Conservation (phyloP, 495 filamentous ascomycete species). For the Aspergillus olivimuriae region DNA sequence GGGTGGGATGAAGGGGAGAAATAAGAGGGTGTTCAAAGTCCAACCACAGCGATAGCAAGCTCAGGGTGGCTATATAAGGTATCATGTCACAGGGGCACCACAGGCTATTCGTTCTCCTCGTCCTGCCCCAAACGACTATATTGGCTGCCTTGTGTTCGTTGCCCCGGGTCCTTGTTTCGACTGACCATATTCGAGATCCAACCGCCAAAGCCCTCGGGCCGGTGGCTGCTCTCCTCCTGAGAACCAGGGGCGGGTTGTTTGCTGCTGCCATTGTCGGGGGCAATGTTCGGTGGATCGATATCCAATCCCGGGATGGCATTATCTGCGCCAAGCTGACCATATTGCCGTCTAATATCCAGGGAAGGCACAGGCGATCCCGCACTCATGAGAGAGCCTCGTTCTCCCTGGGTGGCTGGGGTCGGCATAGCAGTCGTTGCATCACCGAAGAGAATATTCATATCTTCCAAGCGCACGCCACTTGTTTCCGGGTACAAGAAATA, state of each 20-base stretch:
- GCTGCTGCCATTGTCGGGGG: constrained; percentile 35
- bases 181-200: constrained; percentile 63
- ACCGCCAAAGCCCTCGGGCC: constrained; percentile 55
- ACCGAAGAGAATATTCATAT: constrained; percentile 89
- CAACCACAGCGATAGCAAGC: background rate
- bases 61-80: too few relatives aligned
- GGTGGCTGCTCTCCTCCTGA: constrained; percentile 23
- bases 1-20: background rate
- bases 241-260: constrained; percentile 34
- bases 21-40: background rate
- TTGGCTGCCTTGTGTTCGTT: constrained; percentile 39
- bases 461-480: constrained; percentile 87
- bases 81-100: too few relatives aligned
- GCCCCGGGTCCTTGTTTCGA: constrained; percentile 43
- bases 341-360: constrained; percentile 60
- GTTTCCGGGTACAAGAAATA: constrained; percentile 98
- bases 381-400: constrained; percentile 69
- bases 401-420: constrained; percentile 61
- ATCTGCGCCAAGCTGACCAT: constrained; percentile 45
- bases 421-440: constrained; percentile 78
- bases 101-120: constrained; percentile 33
- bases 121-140: constrained; percentile 64
- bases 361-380: constrained; percentile 69
- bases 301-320: constrained; percentile 66
- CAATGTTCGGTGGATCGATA: constrained; percentile 59